These are phyloP conservation scores for Rhodamnia argentea DNA, from an alignment of 345 rosid genomes.

Conservation along the genomic window DNA sequence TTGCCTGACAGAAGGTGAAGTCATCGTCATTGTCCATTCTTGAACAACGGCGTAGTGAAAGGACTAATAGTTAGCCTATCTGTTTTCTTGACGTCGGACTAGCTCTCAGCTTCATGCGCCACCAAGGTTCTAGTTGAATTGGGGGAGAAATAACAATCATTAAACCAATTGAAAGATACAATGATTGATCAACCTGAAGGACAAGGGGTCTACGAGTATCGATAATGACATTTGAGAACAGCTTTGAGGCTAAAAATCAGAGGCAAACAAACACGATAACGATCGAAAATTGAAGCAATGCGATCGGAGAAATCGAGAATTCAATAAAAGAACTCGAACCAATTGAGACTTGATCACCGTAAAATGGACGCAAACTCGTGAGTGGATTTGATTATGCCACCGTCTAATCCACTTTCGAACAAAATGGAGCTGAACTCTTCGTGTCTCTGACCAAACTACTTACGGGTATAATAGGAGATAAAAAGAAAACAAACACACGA, in stretches of 20 bases:
- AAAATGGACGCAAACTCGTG: not conserved
- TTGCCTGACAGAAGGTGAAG: conserved; percentile 64
- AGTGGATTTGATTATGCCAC: not conserved
- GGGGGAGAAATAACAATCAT: not conserved
- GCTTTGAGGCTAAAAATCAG: not conserved
- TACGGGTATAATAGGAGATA: not conserved
- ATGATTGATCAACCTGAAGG: not conserved
- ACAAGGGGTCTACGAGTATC: not conserved
- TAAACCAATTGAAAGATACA: not conserved
- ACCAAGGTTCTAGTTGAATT: not conserved
- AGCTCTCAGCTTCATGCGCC: not conserved
- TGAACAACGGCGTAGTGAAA: not conserved
- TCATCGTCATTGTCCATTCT: conserved; percentile 33
- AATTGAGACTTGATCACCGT: not conserved
- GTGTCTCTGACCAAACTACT: not conserved
- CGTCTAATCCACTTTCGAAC: not conserved
- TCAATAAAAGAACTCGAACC: not conserved
- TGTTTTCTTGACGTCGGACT: not conserved
- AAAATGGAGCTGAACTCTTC: not conserved
- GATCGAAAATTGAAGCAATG: not conserved
- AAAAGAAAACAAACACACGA: not conserved
- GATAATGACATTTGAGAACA: not conserved
- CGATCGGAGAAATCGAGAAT: not conserved
- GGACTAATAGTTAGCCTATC: not conserved
- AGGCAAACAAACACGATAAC: not conserved